Evolutionary conservation across 768 basidiomycete genomes (phyloP).

Genomic region (Cyathus striatus): DNA sequence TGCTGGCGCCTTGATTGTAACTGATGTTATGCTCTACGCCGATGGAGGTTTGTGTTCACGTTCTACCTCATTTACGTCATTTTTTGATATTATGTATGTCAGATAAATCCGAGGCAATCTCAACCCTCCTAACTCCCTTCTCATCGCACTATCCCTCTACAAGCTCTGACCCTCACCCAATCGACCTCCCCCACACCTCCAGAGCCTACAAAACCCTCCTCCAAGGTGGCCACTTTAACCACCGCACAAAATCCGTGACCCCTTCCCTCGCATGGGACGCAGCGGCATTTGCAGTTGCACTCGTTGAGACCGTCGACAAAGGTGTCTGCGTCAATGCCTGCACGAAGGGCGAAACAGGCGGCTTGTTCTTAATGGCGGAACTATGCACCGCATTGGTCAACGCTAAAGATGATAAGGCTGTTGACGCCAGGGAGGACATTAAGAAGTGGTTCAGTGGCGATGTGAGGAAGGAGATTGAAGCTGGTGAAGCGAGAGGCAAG

Average conservation of each 20-base stretch:
- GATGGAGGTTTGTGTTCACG: conserved; percentile 63
- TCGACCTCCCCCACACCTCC: conserved; percentile 79
- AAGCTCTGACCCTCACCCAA: conserved; percentile 48
- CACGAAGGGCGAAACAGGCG: conserved; percentile 46
- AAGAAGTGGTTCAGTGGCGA: conserved; percentile 55
- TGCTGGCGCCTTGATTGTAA: conserved; percentile 71
- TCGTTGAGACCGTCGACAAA: conserved; percentile 49
- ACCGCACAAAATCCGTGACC: conserved; percentile 48
- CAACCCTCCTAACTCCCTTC: conserved; percentile 57
- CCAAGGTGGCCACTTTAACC: conserved; percentile 87
- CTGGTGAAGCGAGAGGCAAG: conserved; percentile 63
- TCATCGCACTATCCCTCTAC: conserved; percentile 50
- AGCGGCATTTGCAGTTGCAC: conserved; percentile 50
- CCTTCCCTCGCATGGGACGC: conserved; percentile 49
- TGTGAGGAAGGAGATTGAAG: conserved; percentile 42
- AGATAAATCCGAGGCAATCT: conserved; percentile 70
- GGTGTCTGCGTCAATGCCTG: conserved; percentile 53
- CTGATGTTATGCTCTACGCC: conserved; percentile 80
- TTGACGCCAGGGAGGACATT: conserved; percentile 36
- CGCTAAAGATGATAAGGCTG: conserved; percentile 27
- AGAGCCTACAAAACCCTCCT: conserved; percentile 85
- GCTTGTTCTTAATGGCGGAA: conserved; percentile 74
- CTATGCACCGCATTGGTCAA: conserved; percentile 53
- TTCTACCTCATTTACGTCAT: background rate
- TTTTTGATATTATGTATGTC: conserved; percentile 4